phyloP scores from a whole-genome alignment of 1,284 basidiomycete genomes.

The Crucibulum cyathiforme region DNA sequence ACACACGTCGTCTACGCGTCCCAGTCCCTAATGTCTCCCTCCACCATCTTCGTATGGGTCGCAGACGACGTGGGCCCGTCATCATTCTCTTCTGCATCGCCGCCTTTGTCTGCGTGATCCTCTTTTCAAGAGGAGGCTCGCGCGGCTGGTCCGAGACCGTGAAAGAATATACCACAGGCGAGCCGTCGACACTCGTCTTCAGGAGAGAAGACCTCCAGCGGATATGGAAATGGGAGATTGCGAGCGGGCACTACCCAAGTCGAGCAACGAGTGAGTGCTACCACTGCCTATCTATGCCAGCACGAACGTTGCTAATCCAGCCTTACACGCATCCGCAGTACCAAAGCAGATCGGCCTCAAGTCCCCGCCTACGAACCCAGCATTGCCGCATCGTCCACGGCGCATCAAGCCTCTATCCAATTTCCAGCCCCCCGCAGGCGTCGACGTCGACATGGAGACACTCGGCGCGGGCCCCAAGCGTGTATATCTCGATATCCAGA shows the following conservation, averaged over 20 bases:
- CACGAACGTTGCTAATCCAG: not conserved
- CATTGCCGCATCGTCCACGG: slow-evolving; percentile 45
- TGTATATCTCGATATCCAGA: slow-evolving; percentile 64
- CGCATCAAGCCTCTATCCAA: slow-evolving; percentile 37
- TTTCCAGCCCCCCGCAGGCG: slow-evolving; percentile 37
- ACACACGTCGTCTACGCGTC: slow-evolving; percentile 51
- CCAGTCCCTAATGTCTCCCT: slow-evolving; percentile 60
- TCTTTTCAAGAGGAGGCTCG: slow-evolving; percentile 45
- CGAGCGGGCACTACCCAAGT: slow-evolving; percentile 76
- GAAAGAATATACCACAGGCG: slow-evolving; percentile 49
- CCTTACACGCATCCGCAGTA: slow-evolving; percentile 41
- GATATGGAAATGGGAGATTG: slow-evolving; percentile 83
- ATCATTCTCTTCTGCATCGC: slow-evolving; percentile 45
- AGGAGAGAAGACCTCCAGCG: slow-evolving; percentile 64
- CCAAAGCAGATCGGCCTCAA: slow-evolving; percentile 60
- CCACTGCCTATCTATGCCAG: slow-evolving; percentile 3
- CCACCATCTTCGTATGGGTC: slow-evolving; percentile 45
- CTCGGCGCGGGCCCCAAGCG: slow-evolving; percentile 64
- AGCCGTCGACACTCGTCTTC: slow-evolving; percentile 70
- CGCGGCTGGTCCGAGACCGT: slow-evolving; percentile 47
- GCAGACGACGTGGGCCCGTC: slow-evolving; percentile 47
- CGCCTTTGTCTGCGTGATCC: slow-evolving; percentile 48
- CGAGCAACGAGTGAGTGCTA: slow-evolving; percentile 55
- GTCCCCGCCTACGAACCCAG: slow-evolving; percentile 59
- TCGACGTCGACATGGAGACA: slow-evolving; percentile 44